phyloP scores from a whole-genome alignment of 2,329 filamentous ascomycete species.

The Ophiostoma montium region DNA sequence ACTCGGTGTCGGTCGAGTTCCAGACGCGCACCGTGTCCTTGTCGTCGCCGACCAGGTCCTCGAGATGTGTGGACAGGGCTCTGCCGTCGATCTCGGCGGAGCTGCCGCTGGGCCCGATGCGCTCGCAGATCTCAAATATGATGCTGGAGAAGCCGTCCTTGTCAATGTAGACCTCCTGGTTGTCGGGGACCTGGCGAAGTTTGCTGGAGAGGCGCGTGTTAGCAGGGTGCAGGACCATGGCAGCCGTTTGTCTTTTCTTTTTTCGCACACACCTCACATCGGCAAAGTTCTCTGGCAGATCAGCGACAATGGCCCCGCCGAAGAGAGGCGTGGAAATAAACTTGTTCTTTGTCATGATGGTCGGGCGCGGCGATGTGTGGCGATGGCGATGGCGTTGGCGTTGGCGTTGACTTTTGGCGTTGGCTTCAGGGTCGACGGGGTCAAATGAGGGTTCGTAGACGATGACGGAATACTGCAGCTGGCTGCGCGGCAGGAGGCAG shows the following conservation, averaged over 20 bases:
- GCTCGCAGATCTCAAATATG: constrained; percentile 82
- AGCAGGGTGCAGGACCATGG: background rate
- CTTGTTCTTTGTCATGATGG: constrained; percentile 26
- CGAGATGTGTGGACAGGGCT: constrained; percentile 54
- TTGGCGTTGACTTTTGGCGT: too few species aligned
- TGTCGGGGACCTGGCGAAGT: constrained; percentile 64
- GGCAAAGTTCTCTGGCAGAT: constrained; percentile 52
- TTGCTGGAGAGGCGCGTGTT: constrained; percentile 31
- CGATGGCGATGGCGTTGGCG: background rate
- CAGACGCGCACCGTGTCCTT: constrained; percentile 51
- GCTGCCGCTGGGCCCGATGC: constrained; percentile 44
- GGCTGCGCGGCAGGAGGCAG: too few species aligned
- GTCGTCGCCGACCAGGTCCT: constrained; percentile 54
- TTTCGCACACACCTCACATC: constrained; percentile 60
- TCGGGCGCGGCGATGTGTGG: background rate
- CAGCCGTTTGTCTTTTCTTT: too few species aligned
- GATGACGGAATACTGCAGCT: background rate
- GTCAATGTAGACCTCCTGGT: constrained; percentile 89
- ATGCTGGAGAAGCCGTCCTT: constrained; percentile 70
- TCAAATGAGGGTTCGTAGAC: too few species aligned
- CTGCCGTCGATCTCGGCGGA: constrained; percentile 50
- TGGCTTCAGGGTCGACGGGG: background rate
- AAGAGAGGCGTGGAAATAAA: constrained; percentile 50
- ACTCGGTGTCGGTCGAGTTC: constrained; percentile 47
- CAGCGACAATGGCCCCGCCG: constrained; percentile 56